Base-by-base conservation (phyloP, 306 rosid species). In the Castanea sativa region DNA sequence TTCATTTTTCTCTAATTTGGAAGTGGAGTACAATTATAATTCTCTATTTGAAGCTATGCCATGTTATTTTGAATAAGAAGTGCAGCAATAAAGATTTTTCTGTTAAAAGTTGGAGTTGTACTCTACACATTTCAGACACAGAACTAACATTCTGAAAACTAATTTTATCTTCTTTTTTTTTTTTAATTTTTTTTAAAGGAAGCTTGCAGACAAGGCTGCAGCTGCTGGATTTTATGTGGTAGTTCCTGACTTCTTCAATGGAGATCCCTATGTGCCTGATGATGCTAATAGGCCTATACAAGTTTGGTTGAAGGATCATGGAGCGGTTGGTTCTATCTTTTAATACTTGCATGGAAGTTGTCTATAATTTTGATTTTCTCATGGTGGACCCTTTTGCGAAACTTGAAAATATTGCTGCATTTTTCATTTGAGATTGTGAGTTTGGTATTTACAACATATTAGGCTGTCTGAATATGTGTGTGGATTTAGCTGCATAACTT, bases 161-260 rank as follows among this genome's bases (percentile, higher is more conserved):
- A 78, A 78, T 49, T 60, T 69, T 29, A 33, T 21, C 23, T 20
- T 73, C 7, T 0, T 38, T 7, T 38, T 38, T 1, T 0, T 35
- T 35, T 35, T 35, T 33, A 5, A 4, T 33, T 33, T 33, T 33
- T 33, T 73, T 10, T 79, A 76, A 74, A 92, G 97, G 93, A 90
- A 90, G 83, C 89, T 94, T 43, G 98, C 96, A 6, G 96, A 92
- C 85, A 92, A 92, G 81, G 75, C 87, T 83, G 93, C 94, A 33
- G 90, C 92, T 73, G 87, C 88, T 73, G 97, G 98, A 57, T 94
- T 85, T 87, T 86, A 78, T 79, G 97, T 89, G 73, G 92, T 79
- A 75, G 94, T 88, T 79, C 92, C 97, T 41, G 96, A 94, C 80
- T 88, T 92, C 87, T 73, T 92, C 0, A 21, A 38, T 38, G 45